phyloP scores from a whole-genome alignment of 2,329 filamentous ascomycete genomes.

The Tolypocladium ovalisporum region DNA sequence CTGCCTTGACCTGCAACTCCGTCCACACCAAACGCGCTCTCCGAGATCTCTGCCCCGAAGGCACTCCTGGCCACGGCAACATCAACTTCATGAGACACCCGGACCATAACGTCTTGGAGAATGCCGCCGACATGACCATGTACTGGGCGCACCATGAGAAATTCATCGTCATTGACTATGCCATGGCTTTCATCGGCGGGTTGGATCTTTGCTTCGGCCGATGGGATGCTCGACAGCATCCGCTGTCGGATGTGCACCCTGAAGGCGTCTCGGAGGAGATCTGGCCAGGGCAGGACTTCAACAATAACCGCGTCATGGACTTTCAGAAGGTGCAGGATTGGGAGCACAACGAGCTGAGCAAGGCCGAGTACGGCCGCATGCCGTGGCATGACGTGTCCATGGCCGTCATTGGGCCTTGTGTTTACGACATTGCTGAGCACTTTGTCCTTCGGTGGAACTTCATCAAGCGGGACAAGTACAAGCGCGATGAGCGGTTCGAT shows the following conservation, averaged over 20 bases:
- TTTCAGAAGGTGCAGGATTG: constrained; percentile 86
- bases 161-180: constrained; percentile 89
- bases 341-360: constrained; percentile 87
- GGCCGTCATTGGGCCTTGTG: constrained; percentile 78
- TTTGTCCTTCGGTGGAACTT: constrained; percentile 96
- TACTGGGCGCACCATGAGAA: constrained; percentile 99
- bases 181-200: constrained; percentile 84
- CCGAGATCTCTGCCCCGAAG: constrained; percentile 68
- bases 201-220: constrained; percentile 92
- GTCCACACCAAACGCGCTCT: constrained; percentile 85
- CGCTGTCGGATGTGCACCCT: constrained; percentile 78
- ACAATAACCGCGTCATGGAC: constrained; percentile 94
- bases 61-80: constrained; percentile 73
- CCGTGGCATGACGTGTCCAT: constrained; percentile 96
- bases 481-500: constrained; percentile 71
- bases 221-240: constrained; percentile 83
- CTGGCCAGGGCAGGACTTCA: constrained; percentile 95
- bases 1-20: constrained; percentile 83
- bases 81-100: constrained; percentile 85
- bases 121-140: constrained; percentile 89
- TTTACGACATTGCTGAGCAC: constrained; percentile 92
- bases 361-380: constrained; percentile 88
- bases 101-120: constrained; percentile 90
- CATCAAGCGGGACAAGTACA: constrained; percentile 95
- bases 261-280: constrained; percentile 71